A percentile compares a stretch with the other conserved stretches of the same genome.
These are phyloP conservation scores for Bipolaris oryzae DNA, from an alignment of 2,329 filamentous ascomycete species.

Conservation along the genomic window DNA sequence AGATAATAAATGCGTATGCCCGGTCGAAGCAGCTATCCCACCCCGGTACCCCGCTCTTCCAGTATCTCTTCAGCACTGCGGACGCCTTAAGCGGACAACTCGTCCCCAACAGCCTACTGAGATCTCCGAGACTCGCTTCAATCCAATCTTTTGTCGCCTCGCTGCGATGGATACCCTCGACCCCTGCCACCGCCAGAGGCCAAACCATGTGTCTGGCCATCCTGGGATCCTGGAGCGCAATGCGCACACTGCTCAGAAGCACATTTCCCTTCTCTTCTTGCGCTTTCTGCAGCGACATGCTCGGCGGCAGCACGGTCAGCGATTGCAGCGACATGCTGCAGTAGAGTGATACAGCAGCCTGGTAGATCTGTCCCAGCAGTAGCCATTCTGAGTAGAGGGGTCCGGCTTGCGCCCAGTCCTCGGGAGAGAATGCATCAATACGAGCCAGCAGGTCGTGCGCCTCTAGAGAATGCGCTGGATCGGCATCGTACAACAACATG, in stretches of 20 bases:
- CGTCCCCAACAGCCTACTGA: constrained; percentile 28
- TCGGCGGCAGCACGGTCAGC: constrained; percentile 25
- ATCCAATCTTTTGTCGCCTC: constrained; percentile 27
- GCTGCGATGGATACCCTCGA: constrained; percentile 31
- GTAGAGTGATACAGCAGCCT: constrained; percentile 35
- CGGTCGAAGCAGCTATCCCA: constrained; percentile 42
- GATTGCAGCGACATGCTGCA: constrained; percentile 37
- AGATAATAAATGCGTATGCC: constrained; percentile 34
- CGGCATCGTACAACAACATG: constrained; percentile 11
- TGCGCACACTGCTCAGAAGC: constrained; percentile 17
- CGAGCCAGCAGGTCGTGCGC: constrained; percentile 29
- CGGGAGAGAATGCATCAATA: constrained; percentile 29
- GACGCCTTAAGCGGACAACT: constrained; percentile 31
- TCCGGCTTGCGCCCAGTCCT: constrained; percentile 39
- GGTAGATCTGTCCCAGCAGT: constrained; percentile 31
- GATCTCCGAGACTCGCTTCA: constrained; percentile 19
- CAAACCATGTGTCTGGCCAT: constrained; percentile 31
- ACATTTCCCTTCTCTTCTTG: constrained; percentile 21
- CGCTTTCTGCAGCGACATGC: constrained; percentile 22
- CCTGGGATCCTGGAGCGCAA: constrained; percentile 10
- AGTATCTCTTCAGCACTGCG: constrained; percentile 32
- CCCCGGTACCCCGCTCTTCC: constrained; percentile 26
- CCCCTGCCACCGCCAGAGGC: constrained; percentile 35
- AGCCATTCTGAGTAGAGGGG: constrained; percentile 29
- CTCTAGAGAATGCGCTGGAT: constrained; percentile 16